phyloP scores from a whole-genome alignment of 2,329 filamentous ascomycete genomes.

The Fusarium luffae region DNA sequence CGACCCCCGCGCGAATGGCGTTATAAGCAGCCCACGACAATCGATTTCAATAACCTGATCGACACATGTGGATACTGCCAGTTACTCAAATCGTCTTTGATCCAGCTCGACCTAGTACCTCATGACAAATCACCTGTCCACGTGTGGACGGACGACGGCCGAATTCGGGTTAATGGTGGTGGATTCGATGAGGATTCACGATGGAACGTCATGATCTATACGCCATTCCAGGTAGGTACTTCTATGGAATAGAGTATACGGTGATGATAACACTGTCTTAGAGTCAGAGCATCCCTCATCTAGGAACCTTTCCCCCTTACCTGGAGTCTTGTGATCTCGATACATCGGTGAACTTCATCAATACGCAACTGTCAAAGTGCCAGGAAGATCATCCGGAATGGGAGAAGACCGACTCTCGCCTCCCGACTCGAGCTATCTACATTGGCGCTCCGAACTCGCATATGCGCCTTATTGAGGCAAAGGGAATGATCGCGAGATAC shows the following conservation, averaged over 20 bases:
- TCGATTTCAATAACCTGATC: fast-evolving
- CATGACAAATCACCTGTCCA: too few species aligned
- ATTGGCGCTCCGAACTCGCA: fast-evolving
- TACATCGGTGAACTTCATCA: not conserved
- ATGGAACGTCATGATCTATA: too few species aligned
- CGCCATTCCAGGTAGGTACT: too few species aligned
- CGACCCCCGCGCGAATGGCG: fast-evolving
- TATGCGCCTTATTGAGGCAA: fast-evolving
- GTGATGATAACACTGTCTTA: too few species aligned
- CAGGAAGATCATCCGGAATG: not conserved
- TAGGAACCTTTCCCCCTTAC: not conserved
- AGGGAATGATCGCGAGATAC: fast-evolving
- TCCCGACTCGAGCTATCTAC: not conserved
- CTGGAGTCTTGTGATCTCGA: not conserved
- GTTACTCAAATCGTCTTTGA: not conserved
- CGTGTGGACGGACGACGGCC: too few species aligned
- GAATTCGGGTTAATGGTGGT: too few species aligned
- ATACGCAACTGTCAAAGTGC: fast-evolving
- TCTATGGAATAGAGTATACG: too few species aligned
- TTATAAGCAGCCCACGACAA: fast-evolving
- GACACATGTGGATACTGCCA: not conserved
- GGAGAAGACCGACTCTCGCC: fast-evolving
- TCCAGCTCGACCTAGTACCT: too few species aligned
- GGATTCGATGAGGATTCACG: too few species aligned
- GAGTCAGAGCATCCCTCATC: too few species aligned